Evolutionary conservation across 148 eudicot genomes (phyloP).

Genomic region (Camellia japonica): DNA sequence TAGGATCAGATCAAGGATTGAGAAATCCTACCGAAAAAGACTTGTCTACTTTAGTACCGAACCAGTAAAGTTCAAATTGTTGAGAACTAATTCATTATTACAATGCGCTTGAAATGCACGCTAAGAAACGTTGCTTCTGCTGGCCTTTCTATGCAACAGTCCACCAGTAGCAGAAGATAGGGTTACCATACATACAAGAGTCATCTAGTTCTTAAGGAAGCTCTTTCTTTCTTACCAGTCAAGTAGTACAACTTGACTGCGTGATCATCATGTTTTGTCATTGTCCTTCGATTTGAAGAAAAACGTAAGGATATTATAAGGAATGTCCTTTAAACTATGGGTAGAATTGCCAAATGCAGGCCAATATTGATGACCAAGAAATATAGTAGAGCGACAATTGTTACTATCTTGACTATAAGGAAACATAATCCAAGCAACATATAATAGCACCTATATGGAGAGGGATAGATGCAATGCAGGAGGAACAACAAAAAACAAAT

Average conservation of each 20-base stretch:
- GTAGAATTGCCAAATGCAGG: not conserved
- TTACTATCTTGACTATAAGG: not conserved
- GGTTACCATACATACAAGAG: too few relatives aligned
- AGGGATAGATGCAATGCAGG: not conserved
- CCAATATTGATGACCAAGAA: not conserved
- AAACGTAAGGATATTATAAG: not conserved
- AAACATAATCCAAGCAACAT: not conserved
- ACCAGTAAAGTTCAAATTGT: not conserved
- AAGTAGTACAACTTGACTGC: too few relatives aligned
- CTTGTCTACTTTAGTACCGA: not conserved
- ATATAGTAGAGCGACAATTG: not conserved
- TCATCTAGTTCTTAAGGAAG: too few relatives aligned
- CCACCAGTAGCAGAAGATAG: too few relatives aligned
- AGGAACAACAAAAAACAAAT: not conserved
- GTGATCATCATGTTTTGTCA: too few relatives aligned
- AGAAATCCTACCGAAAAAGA: too few relatives aligned
- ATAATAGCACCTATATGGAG: not conserved
- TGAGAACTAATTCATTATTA: not conserved
- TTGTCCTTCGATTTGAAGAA: not conserved
- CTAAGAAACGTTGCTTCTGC: too few relatives aligned
- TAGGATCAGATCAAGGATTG: too few relatives aligned
- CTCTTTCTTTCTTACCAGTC: too few relatives aligned
- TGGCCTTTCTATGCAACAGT: too few relatives aligned
- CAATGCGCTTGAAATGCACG: not conserved
- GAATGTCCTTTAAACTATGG: not conserved